A percentile compares a stretch with the other conserved stretches of the same genome.
These are phyloP conservation scores for Chamaecyparis obtusa DNA, from an alignment of 75 land plant genomes.

Conservation along the genomic window DNA sequence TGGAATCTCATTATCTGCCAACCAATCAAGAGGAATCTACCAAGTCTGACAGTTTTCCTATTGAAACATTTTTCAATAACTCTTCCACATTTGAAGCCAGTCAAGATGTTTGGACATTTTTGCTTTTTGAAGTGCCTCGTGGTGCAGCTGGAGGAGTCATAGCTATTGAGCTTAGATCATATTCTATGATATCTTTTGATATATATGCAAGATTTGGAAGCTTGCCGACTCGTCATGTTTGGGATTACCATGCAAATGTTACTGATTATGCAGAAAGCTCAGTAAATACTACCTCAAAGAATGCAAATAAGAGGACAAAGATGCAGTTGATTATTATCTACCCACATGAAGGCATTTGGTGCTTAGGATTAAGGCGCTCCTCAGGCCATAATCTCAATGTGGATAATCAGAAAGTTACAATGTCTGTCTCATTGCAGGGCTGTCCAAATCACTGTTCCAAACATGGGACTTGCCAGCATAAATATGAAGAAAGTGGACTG, in stretches of 20 bases:
- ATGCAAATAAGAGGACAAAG: slow-evolving; percentile 21
- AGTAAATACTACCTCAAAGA: slow-evolving; percentile 21
- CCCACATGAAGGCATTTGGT: slow-evolving; percentile 77
- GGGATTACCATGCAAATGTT: slow-evolving; percentile 57
- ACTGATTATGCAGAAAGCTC: slow-evolving; percentile 24
- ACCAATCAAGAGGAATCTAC: slow-evolving; percentile 1
- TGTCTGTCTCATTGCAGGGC: slow-evolving; percentile 70
- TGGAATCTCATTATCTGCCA: slow-evolving; percentile 74
- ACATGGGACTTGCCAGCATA: slow-evolving; percentile 57
- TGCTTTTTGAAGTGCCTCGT: slow-evolving; percentile 57
- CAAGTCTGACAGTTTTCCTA: slow-evolving; percentile 28
- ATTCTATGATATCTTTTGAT: slow-evolving; percentile 26
- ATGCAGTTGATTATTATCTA: slow-evolving; percentile 59
- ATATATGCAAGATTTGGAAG: slow-evolving; percentile 70
- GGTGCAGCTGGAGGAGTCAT: slow-evolving; percentile 83
- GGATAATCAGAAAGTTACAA: slow-evolving; percentile 15
- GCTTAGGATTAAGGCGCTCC: slow-evolving; percentile 42
- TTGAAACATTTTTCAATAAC: slow-evolving; percentile 44
- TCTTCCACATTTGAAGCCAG: slow-evolving; percentile 17
- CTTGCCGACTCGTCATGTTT: slow-evolving; percentile 46
- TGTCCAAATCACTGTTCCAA: slow-evolving; percentile 68
- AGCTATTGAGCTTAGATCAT: slow-evolving; percentile 42
- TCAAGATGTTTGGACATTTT: slow-evolving; percentile 55
- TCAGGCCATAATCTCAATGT: not conserved
- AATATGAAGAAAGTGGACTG: slow-evolving; percentile 75